Conservation (phyloP, 805 yeast genomes). For the Ogataea philodendri region DNA sequence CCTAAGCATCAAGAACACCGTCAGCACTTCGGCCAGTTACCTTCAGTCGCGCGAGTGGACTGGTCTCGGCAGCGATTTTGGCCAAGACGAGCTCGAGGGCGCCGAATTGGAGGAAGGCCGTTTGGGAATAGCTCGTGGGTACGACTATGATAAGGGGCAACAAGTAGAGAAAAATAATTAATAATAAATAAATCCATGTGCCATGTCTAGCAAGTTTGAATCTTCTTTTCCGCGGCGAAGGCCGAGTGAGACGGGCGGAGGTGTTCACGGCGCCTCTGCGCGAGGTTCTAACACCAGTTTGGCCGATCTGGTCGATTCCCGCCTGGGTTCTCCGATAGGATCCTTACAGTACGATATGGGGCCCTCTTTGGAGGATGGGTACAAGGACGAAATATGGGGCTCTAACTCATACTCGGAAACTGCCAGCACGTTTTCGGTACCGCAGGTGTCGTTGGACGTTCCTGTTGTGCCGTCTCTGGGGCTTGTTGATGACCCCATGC, state of each 20-base stretch:
- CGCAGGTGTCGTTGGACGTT: slow-evolving; percentile 5
- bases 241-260: background rate
- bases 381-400: slow-evolving; percentile 12
- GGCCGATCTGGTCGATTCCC: slow-evolving; percentile 7
- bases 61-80: slow-evolving; percentile 86
- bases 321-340: no score
- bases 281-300: background rate
- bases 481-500: slow-evolving; percentile 31
- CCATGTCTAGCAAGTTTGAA: slow-evolving; percentile 19
- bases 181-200: slow-evolving; percentile 4
- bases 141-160: slow-evolving; percentile 42
- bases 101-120: slow-evolving; percentile 81
- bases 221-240: slow-evolving; percentile 23
- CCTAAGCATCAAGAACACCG: slow-evolving; percentile 69
- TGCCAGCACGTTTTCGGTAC: no score
- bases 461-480: slow-evolving; percentile 24
- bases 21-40: slow-evolving; percentile 82
- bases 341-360: slow-evolving; percentile 24
- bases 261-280: background rate
- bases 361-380: slow-evolving; percentile 23
- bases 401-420: slow-evolving; percentile 6
- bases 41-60: slow-evolving; percentile 77
- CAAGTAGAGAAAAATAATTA: background rate
- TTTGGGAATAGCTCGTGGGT: slow-evolving; percentile 88
- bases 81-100: slow-evolving; percentile 49